phyloP scores from a whole-genome alignment of 2,329 filamentous ascomycete species.

The Diplocarpon mali region DNA sequence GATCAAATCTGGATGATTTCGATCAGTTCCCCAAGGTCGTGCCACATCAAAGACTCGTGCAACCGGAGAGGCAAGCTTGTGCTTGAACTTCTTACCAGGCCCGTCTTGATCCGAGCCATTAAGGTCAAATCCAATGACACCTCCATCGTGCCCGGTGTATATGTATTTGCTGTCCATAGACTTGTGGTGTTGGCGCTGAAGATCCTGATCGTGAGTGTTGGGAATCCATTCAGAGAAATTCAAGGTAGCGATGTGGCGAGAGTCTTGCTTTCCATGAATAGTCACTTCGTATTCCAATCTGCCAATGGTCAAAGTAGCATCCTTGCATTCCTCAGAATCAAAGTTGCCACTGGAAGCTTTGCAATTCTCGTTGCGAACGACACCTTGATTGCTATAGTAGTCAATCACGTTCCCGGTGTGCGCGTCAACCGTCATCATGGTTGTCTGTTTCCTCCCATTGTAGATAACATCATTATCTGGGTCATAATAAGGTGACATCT shows the following conservation, averaged over 20 bases:
- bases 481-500: slow-evolving; percentile 65
- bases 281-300: slow-evolving; percentile 82
- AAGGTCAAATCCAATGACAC: slow-evolving; percentile 70
- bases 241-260: slow-evolving; percentile 73
- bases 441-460: slow-evolving; percentile 83
- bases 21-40: slow-evolving; percentile 55
- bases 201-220: slow-evolving; percentile 81
- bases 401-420: slow-evolving; percentile 72
- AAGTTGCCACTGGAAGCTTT: slow-evolving; percentile 42
- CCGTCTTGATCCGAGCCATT: slow-evolving; percentile 29
- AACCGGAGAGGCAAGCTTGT: slow-evolving; percentile 65
- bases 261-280: slow-evolving; percentile 65
- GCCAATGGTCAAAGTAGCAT: slow-evolving; percentile 71
- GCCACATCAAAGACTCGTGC: slow-evolving; percentile 84
- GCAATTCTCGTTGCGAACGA: slow-evolving; percentile 47
- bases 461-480: slow-evolving; percentile 73
- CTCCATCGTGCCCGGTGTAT: slow-evolving; percentile 75
- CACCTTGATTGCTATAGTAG: slow-evolving; percentile 68
- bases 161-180: slow-evolving; percentile 85
- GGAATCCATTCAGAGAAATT: slow-evolving; percentile 92
- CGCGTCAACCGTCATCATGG: slow-evolving; percentile 80
- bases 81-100: slow-evolving; percentile 43
- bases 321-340: slow-evolving; percentile 61
- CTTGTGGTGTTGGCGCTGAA: slow-evolving; percentile 68
- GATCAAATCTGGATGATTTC: slow-evolving; percentile 63